Conservation (phyloP, 2,329 filamentous ascomycete species). For the Ambrosiella beaveri region DNA sequence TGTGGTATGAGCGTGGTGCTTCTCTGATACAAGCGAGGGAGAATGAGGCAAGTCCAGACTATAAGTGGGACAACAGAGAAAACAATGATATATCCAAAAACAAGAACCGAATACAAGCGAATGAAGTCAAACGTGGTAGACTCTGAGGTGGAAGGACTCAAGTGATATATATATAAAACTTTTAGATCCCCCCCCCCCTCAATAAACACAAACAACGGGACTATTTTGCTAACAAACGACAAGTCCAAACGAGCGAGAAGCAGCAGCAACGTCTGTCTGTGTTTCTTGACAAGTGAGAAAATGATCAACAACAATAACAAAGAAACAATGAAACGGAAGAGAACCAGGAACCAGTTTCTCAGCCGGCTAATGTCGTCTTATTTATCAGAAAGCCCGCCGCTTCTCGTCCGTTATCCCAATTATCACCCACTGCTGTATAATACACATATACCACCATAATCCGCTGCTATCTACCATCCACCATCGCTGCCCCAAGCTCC, state of each 20-base stretch:
- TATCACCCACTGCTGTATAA: neutral
- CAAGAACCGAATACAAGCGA: too few relatives aligned
- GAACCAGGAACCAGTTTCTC: neutral
- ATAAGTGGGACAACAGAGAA: neutral
- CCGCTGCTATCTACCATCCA: too few relatives aligned
- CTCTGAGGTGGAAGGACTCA: too few relatives aligned
- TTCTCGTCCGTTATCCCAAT: neutral
- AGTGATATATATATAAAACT: too few relatives aligned
- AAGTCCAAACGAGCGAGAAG: too few relatives aligned
- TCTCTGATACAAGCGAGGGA: neutral
- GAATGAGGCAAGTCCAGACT: neutral
- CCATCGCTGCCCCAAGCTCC: neutral
- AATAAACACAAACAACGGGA: too few relatives aligned
- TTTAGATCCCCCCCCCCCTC: too few relatives aligned
- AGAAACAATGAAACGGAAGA: neutral
- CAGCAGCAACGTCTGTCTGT: too few relatives aligned
- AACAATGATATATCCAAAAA: neutral
- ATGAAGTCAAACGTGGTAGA: too few relatives aligned
- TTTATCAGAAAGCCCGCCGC: neutral
- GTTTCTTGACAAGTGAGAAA: neutral
- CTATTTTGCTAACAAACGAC: too few relatives aligned
- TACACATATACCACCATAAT: neutral
- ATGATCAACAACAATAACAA: neutral
- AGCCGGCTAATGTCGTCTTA: neutral
- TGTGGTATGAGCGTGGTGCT: neutral